Evolutionary conservation across 1,139 yeast species (phyloP).

Genomic region (Saccharomycopsis crataegensis): DNA sequence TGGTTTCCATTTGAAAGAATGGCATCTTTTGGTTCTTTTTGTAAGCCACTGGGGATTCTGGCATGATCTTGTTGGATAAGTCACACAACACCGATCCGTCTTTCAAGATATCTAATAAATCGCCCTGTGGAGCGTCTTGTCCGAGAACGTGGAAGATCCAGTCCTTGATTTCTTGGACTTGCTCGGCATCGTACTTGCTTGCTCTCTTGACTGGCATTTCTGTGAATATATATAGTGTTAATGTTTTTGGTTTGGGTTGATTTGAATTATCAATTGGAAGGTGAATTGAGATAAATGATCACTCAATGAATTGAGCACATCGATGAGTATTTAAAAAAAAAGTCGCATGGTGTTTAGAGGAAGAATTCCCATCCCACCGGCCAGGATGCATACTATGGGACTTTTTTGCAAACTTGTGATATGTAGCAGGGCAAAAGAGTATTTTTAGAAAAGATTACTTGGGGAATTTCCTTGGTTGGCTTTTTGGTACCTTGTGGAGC

Average conservation of each 20-base stretch:
- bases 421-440: no score
- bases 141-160: constrained; percentile 41
- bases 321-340: background rate
- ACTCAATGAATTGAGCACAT: background rate
- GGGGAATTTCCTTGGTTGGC: no score
- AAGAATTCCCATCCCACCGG: constrained; percentile 20
- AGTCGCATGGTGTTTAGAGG: background rate
- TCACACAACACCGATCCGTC: constrained; percentile 61
- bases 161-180: constrained; percentile 37
- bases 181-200: constrained; percentile 23
- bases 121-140: constrained; percentile 26
- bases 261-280: no score
- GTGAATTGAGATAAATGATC: background rate
- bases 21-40: constrained; percentile 67
- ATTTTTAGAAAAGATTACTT: no score
- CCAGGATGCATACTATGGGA: no score
- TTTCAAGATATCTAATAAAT: constrained; percentile 46
- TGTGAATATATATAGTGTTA: background rate
- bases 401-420: no score
- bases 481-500: no score
- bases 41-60: constrained; percentile 38
- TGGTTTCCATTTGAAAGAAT: constrained; percentile 84
- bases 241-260: background rate
- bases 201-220: constrained; percentile 20
- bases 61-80: constrained; percentile 31